Conservation (phyloP, 78 protist species). For the Dictyostelium intermedium region DNA sequence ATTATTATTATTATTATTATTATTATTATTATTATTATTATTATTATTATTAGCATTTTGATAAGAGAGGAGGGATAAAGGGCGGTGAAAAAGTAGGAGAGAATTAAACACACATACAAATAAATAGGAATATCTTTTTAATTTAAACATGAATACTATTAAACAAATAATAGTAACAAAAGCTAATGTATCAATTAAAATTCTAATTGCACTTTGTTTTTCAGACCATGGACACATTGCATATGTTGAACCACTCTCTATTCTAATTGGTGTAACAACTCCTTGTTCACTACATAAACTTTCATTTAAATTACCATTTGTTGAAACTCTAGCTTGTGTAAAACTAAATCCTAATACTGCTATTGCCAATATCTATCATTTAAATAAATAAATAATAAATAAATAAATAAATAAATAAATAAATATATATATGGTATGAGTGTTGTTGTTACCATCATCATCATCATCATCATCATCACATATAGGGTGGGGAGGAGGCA, state of each 20-base stretch:
- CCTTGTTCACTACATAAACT: not conserved
- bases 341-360: conserved; percentile 8
- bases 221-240: not conserved
- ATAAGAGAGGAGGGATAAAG: no score
- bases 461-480: no score
- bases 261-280: not conserved
- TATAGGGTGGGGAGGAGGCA: no score
- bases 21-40: no score
- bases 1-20: no score
- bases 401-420: no score
- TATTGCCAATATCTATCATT: not conserved
- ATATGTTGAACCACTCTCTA: not conserved
- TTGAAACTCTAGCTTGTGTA: not conserved
- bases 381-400: no score
- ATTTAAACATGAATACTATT: not conserved
- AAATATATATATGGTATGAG: no score
- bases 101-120: not conserved
- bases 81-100: not conserved
- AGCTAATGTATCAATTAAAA: not conserved
- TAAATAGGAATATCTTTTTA: not conserved
- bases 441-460: no score
- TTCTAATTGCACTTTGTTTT: not conserved
- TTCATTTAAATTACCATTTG: not conserved
- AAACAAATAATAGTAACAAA: not conserved
- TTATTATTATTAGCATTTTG: not conserved